Base-by-base conservation (phyloP, 208 protist species). In the Acanthamoeba healyi region DNA sequence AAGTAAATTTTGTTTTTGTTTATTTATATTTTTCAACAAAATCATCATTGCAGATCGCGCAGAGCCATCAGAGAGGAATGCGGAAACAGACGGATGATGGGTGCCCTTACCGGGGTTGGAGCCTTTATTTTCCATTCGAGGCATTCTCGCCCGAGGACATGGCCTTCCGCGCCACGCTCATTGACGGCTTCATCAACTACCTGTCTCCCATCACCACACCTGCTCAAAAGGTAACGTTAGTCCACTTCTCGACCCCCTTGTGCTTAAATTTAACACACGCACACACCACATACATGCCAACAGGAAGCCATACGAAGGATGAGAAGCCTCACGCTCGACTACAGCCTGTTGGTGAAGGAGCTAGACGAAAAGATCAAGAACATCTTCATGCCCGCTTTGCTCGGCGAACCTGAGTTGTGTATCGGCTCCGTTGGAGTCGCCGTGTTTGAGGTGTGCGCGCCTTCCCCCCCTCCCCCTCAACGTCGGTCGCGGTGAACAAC, bases 171-270 rank as follows among this genome's bases (percentile, higher is more conserved):
- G 42, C 38, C 17, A 72, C 38, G 2, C 40, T 91, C 29, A 91
- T 91, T 51, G 38, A 91, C 7, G 84, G 34, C 17, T 91, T 91
- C 56, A 91, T 91, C 54, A 51, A 72, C 24, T 91, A 91, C 32
- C 38, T 91, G 4, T 40, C 24, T 10, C 26, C 38, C 46, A 74
- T 32, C 42, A 51, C 56, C 10, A 72, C 49, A 26, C 84, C 40
- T 15, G 34, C 36, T 0, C 34, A 91, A 91, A 91, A 91, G 84
- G 84, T 91, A 22, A 10, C 15, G 49, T 61, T 87, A 24, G 61
- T 87, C 1, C n/a, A 51, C 58, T 15, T 40, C 29, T 14, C 49
- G 29, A 40, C 2, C 26, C 36, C 9, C n/a, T n/a, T n/a, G n/a
- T n/a, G n/a, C n/a, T n/a, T n/a, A n/a, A n/a, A n/a, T n/a, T n/a